Conservation (phyloP, 108 stramenopile genomes). For the Nitzschia putrida region DNA sequence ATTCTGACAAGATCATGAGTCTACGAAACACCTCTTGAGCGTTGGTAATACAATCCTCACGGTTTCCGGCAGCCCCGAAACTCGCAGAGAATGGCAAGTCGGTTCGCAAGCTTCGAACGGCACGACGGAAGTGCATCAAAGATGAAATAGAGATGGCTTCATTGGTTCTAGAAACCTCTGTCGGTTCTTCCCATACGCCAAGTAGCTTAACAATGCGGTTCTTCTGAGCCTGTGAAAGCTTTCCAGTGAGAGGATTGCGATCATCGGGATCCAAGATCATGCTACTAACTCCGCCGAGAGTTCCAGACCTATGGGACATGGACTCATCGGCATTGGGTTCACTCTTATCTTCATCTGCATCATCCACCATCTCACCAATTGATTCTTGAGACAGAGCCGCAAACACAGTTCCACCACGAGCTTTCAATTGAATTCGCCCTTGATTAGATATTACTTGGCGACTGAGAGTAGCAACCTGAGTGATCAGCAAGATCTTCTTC, state of each 20-base stretch:
- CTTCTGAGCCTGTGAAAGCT: constrained; percentile 8
- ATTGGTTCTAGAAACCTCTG: background rate
- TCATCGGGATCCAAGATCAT: constrained; percentile 4
- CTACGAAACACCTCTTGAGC: constrained; percentile 58
- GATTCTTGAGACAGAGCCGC: too few relatives aligned
- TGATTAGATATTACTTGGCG: too few relatives aligned
- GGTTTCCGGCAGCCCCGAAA: constrained; percentile 58
- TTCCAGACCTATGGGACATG: background rate
- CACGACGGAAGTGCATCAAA: constrained; percentile 51
- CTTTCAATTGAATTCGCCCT: too few relatives aligned
- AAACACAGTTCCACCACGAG: too few relatives aligned
- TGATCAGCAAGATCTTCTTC: constrained; percentile 62
- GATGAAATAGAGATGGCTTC: constrained; percentile 43
- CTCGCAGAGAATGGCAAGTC: constrained; percentile 54
- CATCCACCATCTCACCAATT: too few relatives aligned
- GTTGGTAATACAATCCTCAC: constrained; percentile 62
- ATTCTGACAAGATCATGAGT: background rate
- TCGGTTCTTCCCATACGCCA: constrained; percentile 47
- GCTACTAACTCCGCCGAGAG: background rate
- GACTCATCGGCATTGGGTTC: too few relatives aligned
- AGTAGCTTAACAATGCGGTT: constrained; percentile 19
- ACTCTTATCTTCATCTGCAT: too few relatives aligned
- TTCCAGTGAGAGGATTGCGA: constrained; percentile 14
- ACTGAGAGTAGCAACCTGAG: constrained; percentile 10
- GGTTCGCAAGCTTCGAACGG: constrained; percentile 29